These are phyloP conservation scores for Lotmaria passim DNA, from an alignment of 208 protist species.

Conservation along the genomic window DNA sequence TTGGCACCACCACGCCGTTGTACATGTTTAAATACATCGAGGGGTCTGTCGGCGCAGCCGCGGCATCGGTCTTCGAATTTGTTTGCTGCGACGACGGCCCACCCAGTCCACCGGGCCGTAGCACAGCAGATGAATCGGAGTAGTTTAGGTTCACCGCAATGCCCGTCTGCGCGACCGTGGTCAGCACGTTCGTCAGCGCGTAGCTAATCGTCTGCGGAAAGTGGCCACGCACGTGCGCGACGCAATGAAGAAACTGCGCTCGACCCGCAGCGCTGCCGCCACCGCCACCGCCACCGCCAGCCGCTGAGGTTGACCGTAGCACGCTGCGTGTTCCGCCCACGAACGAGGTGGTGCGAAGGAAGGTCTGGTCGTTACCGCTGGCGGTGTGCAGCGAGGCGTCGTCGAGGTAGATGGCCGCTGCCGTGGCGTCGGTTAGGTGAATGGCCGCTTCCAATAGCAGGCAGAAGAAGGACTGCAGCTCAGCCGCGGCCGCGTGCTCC, in stretches of 20 bases:
- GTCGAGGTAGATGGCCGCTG: conserved; percentile 70
- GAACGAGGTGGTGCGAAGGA: not conserved
- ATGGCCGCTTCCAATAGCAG: conserved; percentile 68
- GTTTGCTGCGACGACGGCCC: not conserved
- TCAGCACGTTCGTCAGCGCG: conserved; percentile 51
- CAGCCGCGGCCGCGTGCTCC: conserved; percentile 32
- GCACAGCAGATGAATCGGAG: conserved; percentile 15
- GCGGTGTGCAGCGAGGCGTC: conserved; percentile 7
- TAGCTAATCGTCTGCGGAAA: conserved; percentile 71
- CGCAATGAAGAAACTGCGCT: conserved; percentile 57
- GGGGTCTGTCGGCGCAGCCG: not conserved
- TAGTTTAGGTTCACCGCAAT: conserved; percentile 70
- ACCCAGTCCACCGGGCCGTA: conserved; percentile 3
- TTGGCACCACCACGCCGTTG: conserved; percentile 59
- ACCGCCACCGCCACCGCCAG: not conserved
- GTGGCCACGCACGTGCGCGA: conserved; percentile 56
- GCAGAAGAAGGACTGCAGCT: conserved; percentile 69
- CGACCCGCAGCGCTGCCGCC: not conserved
- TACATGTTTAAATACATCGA: conserved; percentile 36
- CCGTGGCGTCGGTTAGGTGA: conserved; percentile 47
- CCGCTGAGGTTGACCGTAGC: not conserved
- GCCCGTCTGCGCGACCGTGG: conserved; percentile 58
- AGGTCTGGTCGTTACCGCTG: not conserved
- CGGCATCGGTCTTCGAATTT: not conserved
- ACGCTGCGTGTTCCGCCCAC: not conserved